Conservation (phyloP, 2,329 filamentous ascomycete species). For the Ophioceras dolichostomum region DNA sequence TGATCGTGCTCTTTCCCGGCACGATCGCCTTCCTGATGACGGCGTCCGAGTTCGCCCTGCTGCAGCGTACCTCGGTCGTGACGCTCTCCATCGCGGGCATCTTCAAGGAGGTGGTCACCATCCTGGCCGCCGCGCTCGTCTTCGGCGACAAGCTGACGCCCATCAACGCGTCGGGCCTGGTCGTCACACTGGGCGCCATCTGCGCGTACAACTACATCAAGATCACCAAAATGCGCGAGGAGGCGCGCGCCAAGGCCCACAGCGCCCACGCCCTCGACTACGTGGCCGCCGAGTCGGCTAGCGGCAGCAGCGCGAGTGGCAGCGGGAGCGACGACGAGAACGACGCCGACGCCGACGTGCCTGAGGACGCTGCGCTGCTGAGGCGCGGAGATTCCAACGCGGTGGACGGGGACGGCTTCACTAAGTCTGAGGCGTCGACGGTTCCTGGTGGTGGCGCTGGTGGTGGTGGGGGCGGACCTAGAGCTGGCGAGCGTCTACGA, state of each 20-base stretch:
- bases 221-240: constrained; percentile 73
- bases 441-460: constrained; percentile 16
- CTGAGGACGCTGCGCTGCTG: constrained; percentile 35
- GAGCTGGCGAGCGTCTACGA: too few species aligned
- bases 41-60: constrained; percentile 78
- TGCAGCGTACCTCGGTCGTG: constrained; percentile 91
- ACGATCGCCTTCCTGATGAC: constrained; percentile 94
- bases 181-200: constrained; percentile 85
- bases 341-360: constrained; percentile 28
- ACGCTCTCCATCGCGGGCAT: constrained; percentile 95
- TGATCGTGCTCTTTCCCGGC: constrained; percentile 80
- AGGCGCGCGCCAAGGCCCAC: constrained; percentile 36
- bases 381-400: constrained; percentile 16
- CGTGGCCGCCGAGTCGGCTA: background rate
- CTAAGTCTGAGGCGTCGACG: too few species aligned
- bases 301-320: constrained; percentile 2
- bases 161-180: constrained; percentile 74
- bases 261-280: background rate
- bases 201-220: constrained; percentile 91
- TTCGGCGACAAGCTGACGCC: constrained; percentile 81
- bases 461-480: too few species aligned
- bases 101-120: constrained; percentile 97
- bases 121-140: constrained; percentile 72
- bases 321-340: constrained; percentile 9
- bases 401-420: constrained; percentile 6